Base-by-base conservation (phyloP, 2,329 filamentous ascomycete species). In the Leptodontidium sp. region DNA sequence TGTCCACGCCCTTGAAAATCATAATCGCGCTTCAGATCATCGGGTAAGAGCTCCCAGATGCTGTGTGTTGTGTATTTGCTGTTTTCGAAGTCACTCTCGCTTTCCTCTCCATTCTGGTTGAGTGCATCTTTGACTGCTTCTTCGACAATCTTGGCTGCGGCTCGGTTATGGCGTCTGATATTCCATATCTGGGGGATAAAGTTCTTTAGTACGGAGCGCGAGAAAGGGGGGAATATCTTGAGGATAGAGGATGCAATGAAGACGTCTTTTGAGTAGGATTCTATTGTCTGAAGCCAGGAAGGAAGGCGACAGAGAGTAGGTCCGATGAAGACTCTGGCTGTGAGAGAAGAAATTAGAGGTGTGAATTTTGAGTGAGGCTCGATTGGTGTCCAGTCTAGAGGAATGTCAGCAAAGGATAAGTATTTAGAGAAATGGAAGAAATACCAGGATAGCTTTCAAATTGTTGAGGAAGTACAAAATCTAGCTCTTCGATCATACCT, bases 11-110 rank as follows among this genome's bases (percentile, higher is more conserved):
- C 62, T 14, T 65, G 61, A 14, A 57, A 70, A 4, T 43, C 29
- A 49, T 59, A 66, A 53, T 66, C 59, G 1, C 57, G 35, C 29
- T 65, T 66, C 53, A 58, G 21, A 9, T 61, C 40, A 32, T 67
- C 59, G 1, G 59, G 29, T 14, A 58, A 14, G 24, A 58, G 32
- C 21, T 53, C 35, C n/a, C 35, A 32, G 8, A 67, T 52, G n/a
- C 24, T 29, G 50, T 63, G 59, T 4, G 53, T 45, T 1, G 65
- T 59, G 47, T 38, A 15, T 21, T 21, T n/a, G 15, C 14, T 21
- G 9, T 64, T 32, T 40, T n/a, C 50, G 11, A 58, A 21, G 5
- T 35, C 52, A n/a, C 15, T 35, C 11, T 38, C 35, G n/a, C 9
- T 2, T 38, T 32, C 45, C 6, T 55, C 24, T 11, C 21, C 8